Conservation (phyloP, 202 grass and related monocot genomes). For the Cymbopogon flexuosus region DNA sequence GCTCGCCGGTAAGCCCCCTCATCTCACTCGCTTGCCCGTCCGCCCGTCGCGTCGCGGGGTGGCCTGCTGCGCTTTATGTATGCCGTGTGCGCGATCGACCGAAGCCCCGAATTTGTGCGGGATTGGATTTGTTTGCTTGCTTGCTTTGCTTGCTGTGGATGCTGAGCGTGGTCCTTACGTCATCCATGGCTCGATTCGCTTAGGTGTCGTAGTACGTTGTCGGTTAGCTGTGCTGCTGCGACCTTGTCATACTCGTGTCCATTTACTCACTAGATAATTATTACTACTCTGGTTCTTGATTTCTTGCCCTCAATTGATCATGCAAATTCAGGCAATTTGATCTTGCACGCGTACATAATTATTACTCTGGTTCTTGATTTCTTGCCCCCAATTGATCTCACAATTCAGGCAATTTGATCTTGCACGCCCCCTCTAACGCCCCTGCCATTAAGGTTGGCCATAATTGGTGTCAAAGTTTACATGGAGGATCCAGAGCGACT, state of each 20-base stretch:
- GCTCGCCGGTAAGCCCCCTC: neutral
- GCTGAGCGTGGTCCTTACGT: neutral
- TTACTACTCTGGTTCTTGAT: neutral
- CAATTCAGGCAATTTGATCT: neutral
- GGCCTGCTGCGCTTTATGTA: neutral
- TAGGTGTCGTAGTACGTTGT: neutral
- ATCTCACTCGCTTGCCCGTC: neutral
- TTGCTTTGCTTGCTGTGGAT: neutral
- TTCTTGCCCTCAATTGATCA: neutral
- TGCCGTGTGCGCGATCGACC: neutral
- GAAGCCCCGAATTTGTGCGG: neutral
- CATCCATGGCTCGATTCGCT: neutral
- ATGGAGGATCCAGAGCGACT: neutral
- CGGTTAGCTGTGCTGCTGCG: neutral
- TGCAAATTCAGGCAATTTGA: neutral
- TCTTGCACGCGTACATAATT: neutral
- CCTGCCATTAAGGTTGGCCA: neutral
- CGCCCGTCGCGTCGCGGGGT: neutral
- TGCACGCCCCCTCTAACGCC: neutral
- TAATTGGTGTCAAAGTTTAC: neutral
- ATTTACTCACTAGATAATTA: neutral
- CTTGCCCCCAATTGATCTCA: neutral
- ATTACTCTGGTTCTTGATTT: neutral
- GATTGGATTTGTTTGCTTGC: neutral
- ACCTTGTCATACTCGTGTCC: neutral